Evolutionary conservation across 2,329 filamentous ascomycete genomes (phyloP), one percentile per base, ranked within the genome.

Genomic region (Onygenales sp.): DNA sequence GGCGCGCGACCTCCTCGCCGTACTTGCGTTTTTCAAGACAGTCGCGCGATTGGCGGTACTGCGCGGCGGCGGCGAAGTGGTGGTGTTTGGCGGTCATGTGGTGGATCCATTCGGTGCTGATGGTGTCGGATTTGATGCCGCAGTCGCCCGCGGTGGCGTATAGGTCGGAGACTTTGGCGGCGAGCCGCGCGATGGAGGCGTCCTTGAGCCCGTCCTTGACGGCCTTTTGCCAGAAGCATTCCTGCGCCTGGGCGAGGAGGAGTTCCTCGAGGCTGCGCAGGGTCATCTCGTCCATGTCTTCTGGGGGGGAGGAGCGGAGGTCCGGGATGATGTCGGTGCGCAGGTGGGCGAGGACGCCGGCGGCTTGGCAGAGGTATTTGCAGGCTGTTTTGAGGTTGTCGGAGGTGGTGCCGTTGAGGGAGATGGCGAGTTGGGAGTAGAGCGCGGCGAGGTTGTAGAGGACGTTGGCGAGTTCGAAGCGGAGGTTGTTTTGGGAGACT

Each of bases 221-320:
- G 0, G 93, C 92, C 68, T 95, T 97, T 61, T 93, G 87, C 93
- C 93, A 98, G 70, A 93, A 97, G 67, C 91, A 97, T 72, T 98
- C 93, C 66, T 98, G 93, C 32, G 87, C 91, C 67, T 98, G 90
- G 1, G 91, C 92, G 8, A 98, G 78, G 67, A 95, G 83, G 33
- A 98, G 78, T 67, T 92, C 82, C 61, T 87, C 82, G 45, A 97
- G 73, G 51, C 88, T 89, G 62, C 92, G 87, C 47, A 98, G 76
- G 0, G 91, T 96, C 64, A 87, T 81, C 50, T 83, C 79, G 63
- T 98, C 93, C 90, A 98, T 95, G 66, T 98, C 93, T 66, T 97
- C 93, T 1, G 93, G 91, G 0, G 91, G 89, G 11, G 86, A 82
- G 2, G 87, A 80, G 55, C 90, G 85, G 63, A 97, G 76, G 61